Percentiles rank a stretch among this genome's conserved stretches.
Evolutionary conservation across 192 early-diverging fungal species (phyloP).

Genomic region (Coemansia asiatica): DNA sequence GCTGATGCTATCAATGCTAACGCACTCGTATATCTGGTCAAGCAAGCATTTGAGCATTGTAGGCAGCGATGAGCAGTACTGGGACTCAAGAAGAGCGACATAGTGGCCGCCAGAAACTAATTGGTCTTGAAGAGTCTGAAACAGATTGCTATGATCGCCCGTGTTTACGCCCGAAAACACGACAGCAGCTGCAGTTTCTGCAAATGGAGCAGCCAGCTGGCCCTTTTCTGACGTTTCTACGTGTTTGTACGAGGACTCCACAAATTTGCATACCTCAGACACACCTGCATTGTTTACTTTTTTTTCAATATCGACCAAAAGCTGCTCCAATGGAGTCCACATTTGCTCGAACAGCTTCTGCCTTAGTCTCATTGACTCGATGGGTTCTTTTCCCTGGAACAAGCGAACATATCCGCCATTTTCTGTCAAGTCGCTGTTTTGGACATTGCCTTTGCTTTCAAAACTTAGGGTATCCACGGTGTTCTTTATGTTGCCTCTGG

Average conservation of each 20-base stretch:
- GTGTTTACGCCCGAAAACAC: constrained; percentile 74
- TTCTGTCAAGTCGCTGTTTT: neutral
- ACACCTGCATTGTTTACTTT: constrained; percentile 63
- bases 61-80: constrained; percentile 66
- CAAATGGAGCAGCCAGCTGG: constrained; percentile 57
- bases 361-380: constrained; percentile 56
- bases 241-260: constrained; percentile 55
- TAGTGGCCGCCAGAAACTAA: constrained; percentile 38
- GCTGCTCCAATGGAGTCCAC: constrained; percentile 57
- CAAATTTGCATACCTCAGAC: constrained; percentile 62
- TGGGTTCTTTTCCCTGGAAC: constrained; percentile 59
- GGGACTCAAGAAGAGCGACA: constrained; percentile 68
- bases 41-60: constrained; percentile 65
- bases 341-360: constrained; percentile 52
- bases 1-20: constrained; percentile 21
- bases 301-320: constrained; percentile 30
- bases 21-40: constrained; percentile 62
- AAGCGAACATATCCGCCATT: constrained; percentile 64
- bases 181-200: constrained; percentile 71
- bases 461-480: neutral
- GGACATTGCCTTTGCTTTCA: neutral
- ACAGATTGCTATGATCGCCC: constrained; percentile 73
- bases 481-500: neutral
- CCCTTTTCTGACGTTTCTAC: constrained; percentile 32
- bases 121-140: constrained; percentile 61